phyloP scores from a whole-genome alignment of 2,329 filamentous ascomycete species.

The Diaporthe sp. region DNA sequence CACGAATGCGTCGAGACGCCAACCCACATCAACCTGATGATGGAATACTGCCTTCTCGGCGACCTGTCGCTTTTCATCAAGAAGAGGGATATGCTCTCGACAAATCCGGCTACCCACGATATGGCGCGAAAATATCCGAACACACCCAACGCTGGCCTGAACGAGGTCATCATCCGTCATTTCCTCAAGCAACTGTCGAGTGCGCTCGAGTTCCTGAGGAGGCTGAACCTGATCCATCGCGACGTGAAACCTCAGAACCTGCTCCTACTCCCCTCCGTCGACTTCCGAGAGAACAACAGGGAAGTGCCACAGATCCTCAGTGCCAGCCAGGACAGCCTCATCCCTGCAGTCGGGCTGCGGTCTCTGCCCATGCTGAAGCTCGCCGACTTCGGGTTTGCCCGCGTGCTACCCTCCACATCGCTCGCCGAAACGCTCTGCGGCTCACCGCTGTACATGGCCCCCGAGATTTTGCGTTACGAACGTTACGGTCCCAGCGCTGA shows the following conservation, averaged over 20 bases:
- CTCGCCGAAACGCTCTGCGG: slow-evolving; percentile 97
- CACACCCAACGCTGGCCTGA: slow-evolving; percentile 83
- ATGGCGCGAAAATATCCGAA: slow-evolving; percentile 96
- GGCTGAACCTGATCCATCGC: slow-evolving; percentile 91
- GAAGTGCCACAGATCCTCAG: slow-evolving; percentile 79
- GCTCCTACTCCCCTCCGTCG: slow-evolving; percentile 85
- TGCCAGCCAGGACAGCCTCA: slow-evolving; percentile 83
- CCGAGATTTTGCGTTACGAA: slow-evolving; percentile 96
- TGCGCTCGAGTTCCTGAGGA: slow-evolving; percentile 88
- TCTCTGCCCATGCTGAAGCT: slow-evolving; percentile 97
- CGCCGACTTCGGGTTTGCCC: slow-evolving; percentile 98
- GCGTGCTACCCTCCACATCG: slow-evolving; percentile 89
- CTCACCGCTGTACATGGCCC: slow-evolving; percentile 98
- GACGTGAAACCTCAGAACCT: slow-evolving; percentile 99
- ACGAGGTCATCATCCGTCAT: slow-evolving; percentile 96
- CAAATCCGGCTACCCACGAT: slow-evolving; percentile 85
- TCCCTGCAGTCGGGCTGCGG: slow-evolving; percentile 83
- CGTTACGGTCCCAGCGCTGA: slow-evolving; percentile 98
- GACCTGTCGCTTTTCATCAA: slow-evolving; percentile 97
- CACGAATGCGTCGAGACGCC: slow-evolving; percentile 93
- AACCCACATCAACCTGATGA: slow-evolving; percentile 93
- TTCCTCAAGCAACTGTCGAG: slow-evolving; percentile 96
- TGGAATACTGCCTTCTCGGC: slow-evolving; percentile 98
- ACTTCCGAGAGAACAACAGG: slow-evolving; percentile 74
- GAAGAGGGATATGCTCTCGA: slow-evolving; percentile 85